phyloP scores from a whole-genome alignment of 805 yeast species.

The Yarrowia hollandica region DNA sequence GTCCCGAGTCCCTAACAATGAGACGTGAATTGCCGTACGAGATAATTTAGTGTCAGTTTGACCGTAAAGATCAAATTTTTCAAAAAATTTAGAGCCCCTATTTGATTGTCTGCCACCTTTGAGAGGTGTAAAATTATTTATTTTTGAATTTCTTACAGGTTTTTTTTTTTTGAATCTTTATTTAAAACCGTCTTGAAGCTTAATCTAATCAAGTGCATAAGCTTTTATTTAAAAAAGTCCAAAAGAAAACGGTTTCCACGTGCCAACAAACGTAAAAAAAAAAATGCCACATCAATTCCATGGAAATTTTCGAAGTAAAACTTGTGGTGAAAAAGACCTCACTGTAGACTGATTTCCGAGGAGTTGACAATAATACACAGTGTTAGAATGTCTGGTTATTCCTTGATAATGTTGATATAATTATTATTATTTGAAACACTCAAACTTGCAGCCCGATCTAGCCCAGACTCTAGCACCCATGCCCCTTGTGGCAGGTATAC shows the following conservation, averaged over 20 bases:
- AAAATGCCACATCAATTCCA: background rate
- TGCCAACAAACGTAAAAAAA: background rate
- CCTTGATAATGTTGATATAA: background rate
- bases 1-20: background rate
- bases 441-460: background rate
- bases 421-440: background rate
- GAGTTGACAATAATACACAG: no score
- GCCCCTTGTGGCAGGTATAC: slow-evolving; percentile 5
- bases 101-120: no score
- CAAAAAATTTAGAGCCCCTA: background rate
- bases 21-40: background rate
- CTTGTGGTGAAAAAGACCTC: background rate
- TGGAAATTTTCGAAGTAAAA: no score
- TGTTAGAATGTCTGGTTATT: background rate
- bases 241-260: background rate
- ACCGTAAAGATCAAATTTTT: background rate
- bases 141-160: background rate
- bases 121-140: background rate
- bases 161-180: background rate
- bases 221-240: no score
- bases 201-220: background rate
- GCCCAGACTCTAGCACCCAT: background rate
- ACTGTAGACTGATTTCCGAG: no score
- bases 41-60: no score
- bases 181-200: background rate